These are phyloP conservation scores for Scenedesmus sp. DNA, from an alignment of 163 green algal genomes.

Conservation along the genomic window DNA sequence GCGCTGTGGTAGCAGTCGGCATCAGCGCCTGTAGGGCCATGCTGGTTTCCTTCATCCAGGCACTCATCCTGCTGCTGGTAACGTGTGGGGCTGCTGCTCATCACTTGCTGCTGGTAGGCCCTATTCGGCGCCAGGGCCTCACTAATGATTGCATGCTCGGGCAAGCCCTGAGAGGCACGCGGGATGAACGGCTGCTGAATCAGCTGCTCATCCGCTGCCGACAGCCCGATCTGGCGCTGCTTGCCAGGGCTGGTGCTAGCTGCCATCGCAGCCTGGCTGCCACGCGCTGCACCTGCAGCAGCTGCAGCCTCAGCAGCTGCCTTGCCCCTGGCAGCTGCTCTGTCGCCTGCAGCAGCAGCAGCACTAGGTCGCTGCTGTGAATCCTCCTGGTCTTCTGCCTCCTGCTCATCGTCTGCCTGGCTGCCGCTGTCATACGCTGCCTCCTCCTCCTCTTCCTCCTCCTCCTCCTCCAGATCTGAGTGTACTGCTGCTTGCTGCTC, in stretches of 20 bases:
- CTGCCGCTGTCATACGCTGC: background rate
- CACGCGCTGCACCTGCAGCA: background rate
- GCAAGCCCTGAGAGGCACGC: background rate
- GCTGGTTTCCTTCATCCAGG: background rate
- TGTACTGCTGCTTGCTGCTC: background rate
- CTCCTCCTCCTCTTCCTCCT: background rate
- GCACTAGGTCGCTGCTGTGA: background rate
- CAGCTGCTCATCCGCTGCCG: conserved; percentile 47
- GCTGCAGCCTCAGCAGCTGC: background rate
- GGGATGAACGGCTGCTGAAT: conserved; percentile 57
- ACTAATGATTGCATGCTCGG: conserved; percentile 34
- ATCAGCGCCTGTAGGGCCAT: background rate
- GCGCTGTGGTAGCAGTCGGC: background rate
- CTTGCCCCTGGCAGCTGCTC: background rate
- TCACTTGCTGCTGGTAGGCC: background rate
- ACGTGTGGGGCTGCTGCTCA: background rate
- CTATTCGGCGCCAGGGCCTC: conserved; percentile 29
- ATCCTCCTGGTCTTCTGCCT: conserved; percentile 10
- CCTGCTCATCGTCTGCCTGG: conserved; percentile 33
- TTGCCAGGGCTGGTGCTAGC: conserved; percentile 17
- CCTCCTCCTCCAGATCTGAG: background rate
- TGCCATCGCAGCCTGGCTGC: background rate
- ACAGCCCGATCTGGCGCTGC: conserved; percentile 21
- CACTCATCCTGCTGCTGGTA: background rate
- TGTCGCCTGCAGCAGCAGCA: background rate